Conservation (phyloP, 1,284 basidiomycete genomes). For the Marasmius tenuissimus region DNA sequence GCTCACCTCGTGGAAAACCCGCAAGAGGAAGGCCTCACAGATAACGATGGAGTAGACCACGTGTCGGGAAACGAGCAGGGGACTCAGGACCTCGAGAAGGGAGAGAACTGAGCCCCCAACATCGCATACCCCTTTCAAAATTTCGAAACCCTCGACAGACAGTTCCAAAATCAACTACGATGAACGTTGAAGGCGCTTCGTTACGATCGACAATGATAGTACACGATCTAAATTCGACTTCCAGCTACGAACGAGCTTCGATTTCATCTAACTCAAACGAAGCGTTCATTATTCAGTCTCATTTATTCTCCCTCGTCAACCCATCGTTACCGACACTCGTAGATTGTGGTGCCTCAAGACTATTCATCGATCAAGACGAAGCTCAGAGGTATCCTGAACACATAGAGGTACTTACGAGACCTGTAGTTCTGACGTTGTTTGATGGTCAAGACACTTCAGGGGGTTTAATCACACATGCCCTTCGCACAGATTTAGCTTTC, state of each 20-base stretch:
- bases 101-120: too few relatives aligned
- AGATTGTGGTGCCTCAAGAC: neutral
- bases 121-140: neutral
- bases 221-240: too few relatives aligned
- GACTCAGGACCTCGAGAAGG: neutral
- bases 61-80: slow-evolving; percentile 2
- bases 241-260: neutral
- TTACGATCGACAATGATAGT: too few relatives aligned
- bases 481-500: neutral
- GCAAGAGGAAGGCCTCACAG: neutral
- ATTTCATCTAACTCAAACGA: neutral
- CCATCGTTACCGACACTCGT: neutral
- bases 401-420: neutral
- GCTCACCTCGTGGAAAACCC: neutral
- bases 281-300: neutral
- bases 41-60: neutral
- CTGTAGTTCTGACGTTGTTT: neutral
- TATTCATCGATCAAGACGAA: too few relatives aligned
- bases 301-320: neutral
- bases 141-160: neutral
- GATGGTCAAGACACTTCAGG: neutral
- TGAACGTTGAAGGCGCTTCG: too few relatives aligned
- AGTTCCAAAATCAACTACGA: neutral
- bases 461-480: neutral
- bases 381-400: too few relatives aligned